Evolutionary conservation across 805 yeast species (phyloP), one percentile per base, ranked within the genome.

Genomic region (Metschnikowia baotianmanensis): DNA sequence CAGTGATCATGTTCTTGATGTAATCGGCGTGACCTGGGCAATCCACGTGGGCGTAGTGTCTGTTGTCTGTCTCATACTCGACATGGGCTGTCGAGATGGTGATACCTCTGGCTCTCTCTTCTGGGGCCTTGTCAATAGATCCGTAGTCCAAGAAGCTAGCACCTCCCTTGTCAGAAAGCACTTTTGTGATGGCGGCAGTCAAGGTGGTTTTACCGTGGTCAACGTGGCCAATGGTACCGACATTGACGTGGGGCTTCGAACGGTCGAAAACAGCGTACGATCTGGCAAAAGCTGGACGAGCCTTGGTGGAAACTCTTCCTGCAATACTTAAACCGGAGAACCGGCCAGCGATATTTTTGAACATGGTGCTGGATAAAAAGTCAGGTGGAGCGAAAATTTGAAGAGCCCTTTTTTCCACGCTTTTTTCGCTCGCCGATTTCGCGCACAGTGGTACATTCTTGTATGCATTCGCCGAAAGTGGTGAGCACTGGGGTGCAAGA

Each of bases 21-120:
- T 90, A 91, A 78, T 91, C 98, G 52, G 95, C 93, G 80, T 91
- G 98, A 62, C 98, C 98, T 42, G 97, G 97, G 70, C 96, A 88
- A 77, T 90, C 98, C 55, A 90, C 96, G 68, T 90, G 97, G 57
- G 98, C 91, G 63, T 90, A 90, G 70, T 91, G 98, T 72, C 97
- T 85, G 66, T 84, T 86, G 22, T 73, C 88, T 49, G 98, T 91
- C 70, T 88, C 95, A 72, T 90, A 91, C 72, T 91, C 97, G 60
- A 90, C 97, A 67, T 91, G 98, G 42, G 98, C 97, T 53, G 96
- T 84, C 43, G 96, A 87, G 63, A 91, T 91, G 51, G 99, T 91
- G 70, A 91, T 91, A 81, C 99, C 99, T 78, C 99, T 88, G 44
- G 96, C 97, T 75, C 96, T 86, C 77, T 93, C 98, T 75, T 91